Evolutionary conservation across 768 basidiomycete genomes (phyloP), one percentile per base, ranked within the genome.

Genomic region (Termitomyces sp.): DNA sequence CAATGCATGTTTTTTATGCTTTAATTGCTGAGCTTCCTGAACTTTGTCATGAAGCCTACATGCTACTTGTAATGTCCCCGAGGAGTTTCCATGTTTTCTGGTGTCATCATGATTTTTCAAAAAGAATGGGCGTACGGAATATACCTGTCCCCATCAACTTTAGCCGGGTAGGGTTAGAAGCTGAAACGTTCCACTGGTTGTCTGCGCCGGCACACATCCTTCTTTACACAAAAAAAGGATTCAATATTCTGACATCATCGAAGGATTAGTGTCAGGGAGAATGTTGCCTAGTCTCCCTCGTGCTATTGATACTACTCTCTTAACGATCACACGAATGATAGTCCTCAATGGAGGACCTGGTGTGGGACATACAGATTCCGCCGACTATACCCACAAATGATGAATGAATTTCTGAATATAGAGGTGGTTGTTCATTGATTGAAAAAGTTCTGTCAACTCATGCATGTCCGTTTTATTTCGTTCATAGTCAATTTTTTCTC

Each of bases 1-100:
- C 10, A 25, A 6, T 11, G 25, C 54, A 55, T 55, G 54, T 55
- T 55, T 47, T 27, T 48, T 55, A 55, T 55, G 37, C 54, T 55
- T 35, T 41, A 6, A 10, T 7, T 1, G 19, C n/a, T 35, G 21
- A 3, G 54, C 44, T 47, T 55, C 54, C 39, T 45, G 30, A 35
- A 27, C 19, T 34, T 34, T 5, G 17, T 37, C n/a, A n/a, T n/a
- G n/a, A n/a, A n/a, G 8, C 12, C 11, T 34, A 44, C 19, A 30
- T 28, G 37, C 50, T 51, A 23, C 25, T 40, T 27, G 11, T 1
- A 14, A 39, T 39, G 35, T n/a, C 17, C 19, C 50, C 50, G 50
- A 51, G 50, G 50, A 51, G 25, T 51, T 51, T 7, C n/a, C 37
- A 51, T 39, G 37, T 51, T 40, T 51, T 51, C n/a, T 51, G 25